Evolutionary conservation across 1,139 yeast genomes (phyloP).

Genomic region (Wickerhamomyces sp.): DNA sequence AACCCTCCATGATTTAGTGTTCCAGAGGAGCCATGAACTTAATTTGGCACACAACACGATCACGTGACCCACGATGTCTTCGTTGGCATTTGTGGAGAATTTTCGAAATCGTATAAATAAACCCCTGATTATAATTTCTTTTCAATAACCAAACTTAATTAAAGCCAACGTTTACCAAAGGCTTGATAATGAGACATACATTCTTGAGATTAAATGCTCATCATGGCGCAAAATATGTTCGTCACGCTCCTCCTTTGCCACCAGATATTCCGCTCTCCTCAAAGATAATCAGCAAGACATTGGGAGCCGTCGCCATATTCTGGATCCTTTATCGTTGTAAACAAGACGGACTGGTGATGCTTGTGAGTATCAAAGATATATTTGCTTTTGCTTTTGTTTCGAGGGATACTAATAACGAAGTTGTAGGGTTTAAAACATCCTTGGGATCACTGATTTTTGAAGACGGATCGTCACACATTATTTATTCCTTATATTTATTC

Average conservation of each 20-base stretch:
- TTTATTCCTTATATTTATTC: conserved; percentile 1
- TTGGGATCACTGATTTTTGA: conserved; percentile 19
- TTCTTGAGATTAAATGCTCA: conserved; percentile 6
- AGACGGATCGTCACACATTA: not conserved
- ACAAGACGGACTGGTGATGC: conserved; percentile 21
- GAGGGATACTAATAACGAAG: too few species aligned
- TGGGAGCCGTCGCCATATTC: conserved; percentile 21
- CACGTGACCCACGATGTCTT: too few species aligned
- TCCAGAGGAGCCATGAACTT: too few species aligned
- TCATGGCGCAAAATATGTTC: conserved; percentile 17
- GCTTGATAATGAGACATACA: conserved; percentile 6
- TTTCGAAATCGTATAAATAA: too few species aligned
- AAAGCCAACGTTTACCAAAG: too few species aligned
- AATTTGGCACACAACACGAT: too few species aligned
- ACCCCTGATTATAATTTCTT: too few species aligned
- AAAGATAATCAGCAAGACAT: conserved; percentile 15
- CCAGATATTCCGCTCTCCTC: conserved; percentile 16
- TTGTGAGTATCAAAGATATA: conserved; percentile 9
- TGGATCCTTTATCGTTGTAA: conserved; percentile 22
- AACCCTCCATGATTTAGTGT: conserved; percentile 1
- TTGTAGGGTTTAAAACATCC: conserved; percentile 22
- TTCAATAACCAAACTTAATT: too few species aligned
- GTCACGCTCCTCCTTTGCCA: conserved; percentile 22
- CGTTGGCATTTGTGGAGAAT: too few species aligned
- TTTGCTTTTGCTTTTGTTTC: conserved; percentile 1